phyloP scores from a whole-genome alignment of 352 stramenopile species.

The Phytophthora agathidicida region DNA sequence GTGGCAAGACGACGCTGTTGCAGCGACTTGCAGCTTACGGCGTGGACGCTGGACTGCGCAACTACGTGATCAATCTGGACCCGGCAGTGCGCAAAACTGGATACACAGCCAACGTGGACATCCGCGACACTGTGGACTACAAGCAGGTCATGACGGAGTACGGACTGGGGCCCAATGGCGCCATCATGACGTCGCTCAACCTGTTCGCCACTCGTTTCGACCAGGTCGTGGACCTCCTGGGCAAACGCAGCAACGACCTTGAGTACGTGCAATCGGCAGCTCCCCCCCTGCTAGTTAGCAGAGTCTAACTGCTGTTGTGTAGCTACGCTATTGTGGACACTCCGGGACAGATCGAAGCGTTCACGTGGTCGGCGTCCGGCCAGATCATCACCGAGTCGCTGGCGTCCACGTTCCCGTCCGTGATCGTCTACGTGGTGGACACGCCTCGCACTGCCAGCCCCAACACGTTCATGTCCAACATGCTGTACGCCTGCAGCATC shows the following conservation, averaged over 20 bases:
- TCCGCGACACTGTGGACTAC: constrained; percentile 99
- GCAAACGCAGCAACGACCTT: constrained; percentile 85
- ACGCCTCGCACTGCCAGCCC: constrained; percentile 95
- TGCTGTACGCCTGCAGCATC: constrained; percentile 99
- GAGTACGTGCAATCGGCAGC: constrained; percentile 62
- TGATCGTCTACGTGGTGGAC: constrained; percentile 98
- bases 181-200: constrained; percentile 99
- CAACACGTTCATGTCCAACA: constrained; percentile 99
- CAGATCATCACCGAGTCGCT: constrained; percentile 98
- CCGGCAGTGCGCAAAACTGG: constrained; percentile 96
- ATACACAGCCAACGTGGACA: constrained; percentile 98
- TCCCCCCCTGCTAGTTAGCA: background rate
- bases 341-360: constrained; percentile 99
- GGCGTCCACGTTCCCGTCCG: constrained; percentile 96
- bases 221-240: constrained; percentile 96
- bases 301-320: constrained; percentile 6
- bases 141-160: constrained; percentile 99
- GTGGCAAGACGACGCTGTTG: constrained; percentile 97
- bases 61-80: constrained; percentile 99
- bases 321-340: constrained; percentile 98
- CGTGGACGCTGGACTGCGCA: constrained; percentile 67
- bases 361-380: constrained; percentile 99
- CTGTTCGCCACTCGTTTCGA: constrained; percentile 99
- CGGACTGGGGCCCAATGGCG: constrained; percentile 97
- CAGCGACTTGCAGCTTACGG: constrained; percentile 82